Conservation (phyloP, 768 basidiomycete genomes). For the Russula ochroleuca region DNA sequence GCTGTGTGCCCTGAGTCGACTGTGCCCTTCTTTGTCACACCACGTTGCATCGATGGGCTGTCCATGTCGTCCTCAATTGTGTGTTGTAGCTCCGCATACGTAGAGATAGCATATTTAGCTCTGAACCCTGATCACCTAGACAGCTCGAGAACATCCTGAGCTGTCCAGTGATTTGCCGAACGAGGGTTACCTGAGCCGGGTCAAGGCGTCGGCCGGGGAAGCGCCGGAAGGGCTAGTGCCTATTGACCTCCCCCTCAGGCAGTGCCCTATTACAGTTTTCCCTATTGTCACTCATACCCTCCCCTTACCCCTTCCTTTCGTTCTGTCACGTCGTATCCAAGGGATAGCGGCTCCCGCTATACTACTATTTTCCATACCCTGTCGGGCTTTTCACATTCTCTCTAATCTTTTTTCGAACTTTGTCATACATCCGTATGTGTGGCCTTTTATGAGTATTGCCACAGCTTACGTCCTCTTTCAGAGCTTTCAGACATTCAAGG, state of each 20-base stretch:
- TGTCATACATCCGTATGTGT: constrained; percentile 4
- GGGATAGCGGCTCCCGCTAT: neutral
- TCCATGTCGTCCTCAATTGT: neutral
- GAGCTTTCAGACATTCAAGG: constrained; percentile 11
- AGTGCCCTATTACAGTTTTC: constrained; percentile 12
- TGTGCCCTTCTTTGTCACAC: neutral
- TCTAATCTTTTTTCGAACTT: neutral
- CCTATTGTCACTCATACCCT: neutral
- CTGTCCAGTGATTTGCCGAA: constrained; percentile 8
- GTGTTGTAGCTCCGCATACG: neutral
- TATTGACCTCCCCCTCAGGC: neutral
- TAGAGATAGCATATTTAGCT: neutral
- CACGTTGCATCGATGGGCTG: constrained; percentile 17
- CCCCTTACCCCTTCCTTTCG: neutral
- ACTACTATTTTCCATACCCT: neutral
- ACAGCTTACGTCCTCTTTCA: constrained; percentile 14
- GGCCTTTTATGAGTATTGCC: constrained; percentile 9
- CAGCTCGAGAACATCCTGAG: neutral
- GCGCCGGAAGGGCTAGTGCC: neutral
- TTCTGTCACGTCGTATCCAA: constrained; percentile 16
- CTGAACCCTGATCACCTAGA: neutral
- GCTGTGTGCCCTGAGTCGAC: constrained; percentile 14
- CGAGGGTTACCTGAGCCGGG: neutral
- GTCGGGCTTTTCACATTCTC: constrained; percentile 2
- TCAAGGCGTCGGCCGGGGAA: neutral